A percentile compares a stretch with the other conserved stretches of the same genome.
These are phyloP conservation scores for Didymella pinodella DNA, from an alignment of 2,329 filamentous ascomycete genomes.

Conservation along the genomic window DNA sequence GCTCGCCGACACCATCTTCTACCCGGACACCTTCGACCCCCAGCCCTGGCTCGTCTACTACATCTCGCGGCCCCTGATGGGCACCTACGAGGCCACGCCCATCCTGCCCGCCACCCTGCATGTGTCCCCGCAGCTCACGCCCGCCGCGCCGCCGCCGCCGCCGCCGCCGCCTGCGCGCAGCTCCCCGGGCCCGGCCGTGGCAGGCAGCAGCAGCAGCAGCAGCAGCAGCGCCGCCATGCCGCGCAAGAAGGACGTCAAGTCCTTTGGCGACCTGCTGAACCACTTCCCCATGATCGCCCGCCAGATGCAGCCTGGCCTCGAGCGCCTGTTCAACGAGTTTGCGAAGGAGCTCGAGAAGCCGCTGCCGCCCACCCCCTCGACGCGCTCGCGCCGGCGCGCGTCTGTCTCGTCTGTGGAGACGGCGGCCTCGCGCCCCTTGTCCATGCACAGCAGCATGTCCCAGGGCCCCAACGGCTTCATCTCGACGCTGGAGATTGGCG, in stretches of 20 bases:
- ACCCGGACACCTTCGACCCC: conserved; percentile 85
- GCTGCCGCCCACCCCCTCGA: conserved; percentile 73
- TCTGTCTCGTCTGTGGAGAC: conserved; percentile 50
- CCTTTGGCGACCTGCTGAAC: conserved; percentile 86
- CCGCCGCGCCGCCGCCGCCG: conserved; percentile 8
- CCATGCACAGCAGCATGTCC: conserved; percentile 50
- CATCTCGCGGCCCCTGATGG: conserved; percentile 87
- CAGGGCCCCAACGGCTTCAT: conserved; percentile 49
- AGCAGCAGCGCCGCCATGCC: conserved; percentile 54
- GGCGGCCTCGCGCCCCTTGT: conserved; percentile 35
- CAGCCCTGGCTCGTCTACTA: conserved; percentile 97
- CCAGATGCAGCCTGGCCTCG: conserved; percentile 93
- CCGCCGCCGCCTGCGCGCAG: conserved; percentile 23
- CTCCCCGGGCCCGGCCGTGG: conserved; percentile 20
- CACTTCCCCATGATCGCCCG: conserved; percentile 94
- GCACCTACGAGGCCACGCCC: conserved; percentile 78
- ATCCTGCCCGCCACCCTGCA: conserved; percentile 67
- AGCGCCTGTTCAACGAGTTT: conserved; percentile 90
- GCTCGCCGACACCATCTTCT: conserved; percentile 84
- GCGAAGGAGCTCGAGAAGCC: conserved; percentile 84
- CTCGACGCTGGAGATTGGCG: conserved; percentile 71
- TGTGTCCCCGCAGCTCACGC: conserved; percentile 29
- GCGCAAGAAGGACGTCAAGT: conserved; percentile 88
- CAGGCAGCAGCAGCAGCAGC: conserved; percentile 32
- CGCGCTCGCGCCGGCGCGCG: conserved; percentile 44